These are phyloP conservation scores for Piper betle DNA, from an alignment of 164 flowering plant species.

Conservation along the genomic window DNA sequence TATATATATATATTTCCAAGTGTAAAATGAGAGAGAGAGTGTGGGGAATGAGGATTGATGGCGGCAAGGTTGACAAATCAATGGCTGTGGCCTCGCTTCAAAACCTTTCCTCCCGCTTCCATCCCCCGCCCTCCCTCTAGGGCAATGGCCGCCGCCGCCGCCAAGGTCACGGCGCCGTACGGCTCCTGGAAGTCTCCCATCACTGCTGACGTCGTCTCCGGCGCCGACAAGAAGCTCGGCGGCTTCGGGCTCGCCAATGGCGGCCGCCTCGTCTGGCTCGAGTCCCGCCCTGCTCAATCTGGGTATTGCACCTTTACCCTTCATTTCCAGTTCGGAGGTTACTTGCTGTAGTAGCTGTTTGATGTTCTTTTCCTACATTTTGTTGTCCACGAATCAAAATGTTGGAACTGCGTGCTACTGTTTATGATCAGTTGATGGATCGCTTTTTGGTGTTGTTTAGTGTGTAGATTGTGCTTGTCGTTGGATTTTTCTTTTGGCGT, in stretches of 20 bases:
- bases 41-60: too few relatives aligned
- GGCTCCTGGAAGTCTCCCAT: slow-evolving; percentile 97
- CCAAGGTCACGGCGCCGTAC: slow-evolving; percentile 50
- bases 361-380: background rate
- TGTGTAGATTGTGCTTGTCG: background rate
- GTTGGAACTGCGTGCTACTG: background rate
- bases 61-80: too few relatives aligned
- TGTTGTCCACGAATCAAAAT: background rate
- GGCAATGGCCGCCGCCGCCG: slow-evolving; percentile 8
- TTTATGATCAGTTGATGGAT: background rate
- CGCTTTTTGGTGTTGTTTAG: background rate
- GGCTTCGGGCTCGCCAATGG: slow-evolving; percentile 48
- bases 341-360: background rate
- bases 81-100: background rate
- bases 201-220: slow-evolving; percentile 75
- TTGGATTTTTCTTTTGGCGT: too few relatives aligned
- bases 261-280: slow-evolving; percentile 75
- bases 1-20: too few relatives aligned
- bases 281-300: slow-evolving; percentile 67
- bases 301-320: slow-evolving; percentile 31
- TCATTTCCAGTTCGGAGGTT: background rate
- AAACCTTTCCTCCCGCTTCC: too few relatives aligned
- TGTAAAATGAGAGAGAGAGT: too few relatives aligned
- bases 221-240: slow-evolving; percentile 63
- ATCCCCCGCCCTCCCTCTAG: background rate